Evolutionary conservation across 768 basidiomycete species (phyloP), one percentile per base, ranked within the genome.

Genomic region (Boletus pseudopeckii): DNA sequence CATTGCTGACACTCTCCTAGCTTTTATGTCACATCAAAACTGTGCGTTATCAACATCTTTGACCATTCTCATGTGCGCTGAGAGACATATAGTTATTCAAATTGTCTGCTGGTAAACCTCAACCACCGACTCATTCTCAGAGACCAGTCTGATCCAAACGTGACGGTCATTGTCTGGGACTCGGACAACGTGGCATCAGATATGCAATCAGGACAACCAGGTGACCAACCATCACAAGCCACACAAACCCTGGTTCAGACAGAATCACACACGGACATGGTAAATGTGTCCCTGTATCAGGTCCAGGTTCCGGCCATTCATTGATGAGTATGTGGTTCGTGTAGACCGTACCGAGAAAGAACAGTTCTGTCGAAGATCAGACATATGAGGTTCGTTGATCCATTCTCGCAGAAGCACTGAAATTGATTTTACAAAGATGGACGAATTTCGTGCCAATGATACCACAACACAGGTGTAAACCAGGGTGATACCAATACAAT

Each of bases 11-110:
- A 6, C n/a, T 8, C 26, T 2, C 4, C 24, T 13, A 54, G 57
- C 7, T 55, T 43, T n/a, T 49, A 32, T 30, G 14, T 13, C 0
- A 28, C 48, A 26, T 52, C 57, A 13, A 58, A 54, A 33, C 45
- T 57, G 53, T 57, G 24, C 5, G 53, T 18, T 11, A 5, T n/a
- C 36, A 34, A 7, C 14, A n/a, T 42, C 15, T 22, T 22, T 11
- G 0, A 30, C 5, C 7, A 1, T 9, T 11, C 7, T 15, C 24
- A 17, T 22, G 4, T 1, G 28, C 22, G 15, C 50, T 52, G 10
- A 58, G 10, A 30, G 32, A 36, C 17, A 6, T 17, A 24, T 17
- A 62, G 57, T 10, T 59, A 63, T 36, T 48, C 54, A 53, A 62
- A 59, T 32, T 51, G 48, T 38, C 20, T 59, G 22, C 26, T 62